These are phyloP conservation scores for Thielaviopsis musarum DNA, from an alignment of 2,329 filamentous ascomycete species.

Conservation along the genomic window DNA sequence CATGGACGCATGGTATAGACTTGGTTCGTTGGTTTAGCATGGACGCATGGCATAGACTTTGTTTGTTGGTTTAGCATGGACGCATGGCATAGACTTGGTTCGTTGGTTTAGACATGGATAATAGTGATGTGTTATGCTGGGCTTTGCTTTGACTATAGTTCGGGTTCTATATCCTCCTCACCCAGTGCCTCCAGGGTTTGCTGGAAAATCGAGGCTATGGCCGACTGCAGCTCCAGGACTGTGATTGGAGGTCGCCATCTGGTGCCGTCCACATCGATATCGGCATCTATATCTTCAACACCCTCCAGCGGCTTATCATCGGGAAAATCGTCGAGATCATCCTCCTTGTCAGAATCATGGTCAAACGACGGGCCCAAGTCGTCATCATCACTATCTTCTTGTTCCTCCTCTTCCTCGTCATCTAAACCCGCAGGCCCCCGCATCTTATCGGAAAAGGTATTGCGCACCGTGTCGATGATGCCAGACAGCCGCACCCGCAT, in stretches of 20 bases:
- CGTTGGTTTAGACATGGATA: no score
- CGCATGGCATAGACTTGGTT: neutral
- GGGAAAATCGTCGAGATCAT: constrained; percentile 20
- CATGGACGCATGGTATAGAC: neutral
- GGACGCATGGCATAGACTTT: neutral
- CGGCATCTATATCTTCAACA: neutral
- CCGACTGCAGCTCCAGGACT: constrained; percentile 41
- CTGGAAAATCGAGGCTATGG: constrained; percentile 63
- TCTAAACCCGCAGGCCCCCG: neutral
- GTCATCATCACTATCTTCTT: constrained; percentile 1
- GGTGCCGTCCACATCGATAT: constrained; percentile 6
- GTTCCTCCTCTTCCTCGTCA: neutral
- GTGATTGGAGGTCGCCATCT: constrained; percentile 7
- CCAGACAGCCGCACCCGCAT: constrained; percentile 81
- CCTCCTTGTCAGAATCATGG: constrained; percentile 25
- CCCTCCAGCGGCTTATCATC: constrained; percentile 17
- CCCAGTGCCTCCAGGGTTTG: constrained; percentile 55
- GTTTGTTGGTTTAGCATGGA: no score
- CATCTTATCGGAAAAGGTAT: constrained; percentile 36
- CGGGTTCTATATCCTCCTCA: constrained; percentile 45
- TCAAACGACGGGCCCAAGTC: constrained; percentile 17
- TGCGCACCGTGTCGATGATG: constrained; percentile 58
- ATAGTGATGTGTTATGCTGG: neutral
- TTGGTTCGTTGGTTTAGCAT: no score
- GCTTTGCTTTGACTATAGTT: neutral